Percentiles rank a stretch among this genome's conserved stretches.
These are phyloP conservation scores for Agastache rugosa DNA, from an alignment of 257 asterid species.

Conservation along the genomic window DNA sequence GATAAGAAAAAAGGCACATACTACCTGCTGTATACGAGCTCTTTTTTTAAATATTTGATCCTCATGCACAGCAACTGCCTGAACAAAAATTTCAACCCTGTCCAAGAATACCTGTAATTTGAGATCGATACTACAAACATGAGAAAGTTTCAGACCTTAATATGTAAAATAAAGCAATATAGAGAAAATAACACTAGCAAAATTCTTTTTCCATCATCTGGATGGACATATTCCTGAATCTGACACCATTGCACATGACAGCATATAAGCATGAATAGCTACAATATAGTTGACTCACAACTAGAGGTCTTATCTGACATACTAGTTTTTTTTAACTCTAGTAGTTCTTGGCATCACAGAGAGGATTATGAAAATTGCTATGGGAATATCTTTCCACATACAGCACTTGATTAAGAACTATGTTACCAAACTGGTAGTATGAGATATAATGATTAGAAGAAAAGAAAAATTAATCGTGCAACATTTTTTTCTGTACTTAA, in stretches of 20 bases:
- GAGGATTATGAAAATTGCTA: slow-evolving; percentile 22
- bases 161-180: neutral
- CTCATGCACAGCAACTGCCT: slow-evolving; percentile 84
- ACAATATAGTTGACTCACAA: neutral
- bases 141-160: slow-evolving; percentile 9
- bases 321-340: neutral
- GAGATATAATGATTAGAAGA: neutral
- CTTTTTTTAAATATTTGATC: slow-evolving; percentile 90
- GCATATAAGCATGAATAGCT: slow-evolving; percentile 11
- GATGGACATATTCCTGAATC: slow-evolving; percentile 18
- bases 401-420: neutral
- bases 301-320: neutral
- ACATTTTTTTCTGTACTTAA: neutral
- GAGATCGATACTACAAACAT: slow-evolving; percentile 29
- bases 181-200: neutral
- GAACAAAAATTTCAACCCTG: slow-evolving; percentile 86
- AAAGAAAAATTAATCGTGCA: neutral
- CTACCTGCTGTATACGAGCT: slow-evolving; percentile 84
- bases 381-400: neutral
- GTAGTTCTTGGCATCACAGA: slow-evolving; percentile 18
- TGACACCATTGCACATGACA: slow-evolving; percentile 15
- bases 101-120: slow-evolving; percentile 74
- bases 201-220: slow-evolving; percentile 22
- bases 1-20: slow-evolving; percentile 26
- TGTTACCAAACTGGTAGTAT: neutral